These are phyloP conservation scores for Chaetomium tenue DNA, from an alignment of 495 filamentous ascomycete species.

Conservation along the genomic window DNA sequence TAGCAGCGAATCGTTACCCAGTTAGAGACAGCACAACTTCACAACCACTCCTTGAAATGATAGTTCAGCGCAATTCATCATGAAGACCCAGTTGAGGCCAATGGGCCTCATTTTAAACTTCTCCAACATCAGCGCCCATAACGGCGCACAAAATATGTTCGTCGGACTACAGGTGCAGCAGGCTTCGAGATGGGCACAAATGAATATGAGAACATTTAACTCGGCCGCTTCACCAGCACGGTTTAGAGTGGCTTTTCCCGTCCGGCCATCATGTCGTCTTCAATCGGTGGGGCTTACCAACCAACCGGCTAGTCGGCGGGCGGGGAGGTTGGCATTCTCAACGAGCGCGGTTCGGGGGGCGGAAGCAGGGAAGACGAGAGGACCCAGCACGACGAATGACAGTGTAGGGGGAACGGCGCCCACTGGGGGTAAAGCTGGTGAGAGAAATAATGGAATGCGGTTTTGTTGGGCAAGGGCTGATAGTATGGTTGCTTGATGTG, in stretches of 20 bases:
- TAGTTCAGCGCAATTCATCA: background rate
- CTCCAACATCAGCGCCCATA: background rate
- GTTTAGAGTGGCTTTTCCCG: background rate
- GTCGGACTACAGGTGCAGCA: background rate
- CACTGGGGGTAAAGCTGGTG: slow-evolving; percentile 12
- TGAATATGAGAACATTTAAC: background rate
- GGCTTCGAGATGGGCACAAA: background rate
- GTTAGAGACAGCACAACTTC: background rate
- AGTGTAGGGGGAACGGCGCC: background rate
- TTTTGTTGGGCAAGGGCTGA: background rate
- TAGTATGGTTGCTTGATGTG: background rate
- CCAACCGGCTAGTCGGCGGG: background rate
- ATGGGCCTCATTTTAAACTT: background rate
- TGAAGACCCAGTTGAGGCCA: slow-evolving; percentile 13
- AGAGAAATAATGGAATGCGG: background rate
- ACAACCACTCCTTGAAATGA: slow-evolving; percentile 4
- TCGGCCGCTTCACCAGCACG: background rate
- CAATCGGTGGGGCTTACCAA: background rate
- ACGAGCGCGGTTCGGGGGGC: background rate
- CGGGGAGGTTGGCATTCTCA: slow-evolving; percentile 1
- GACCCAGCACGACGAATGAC: background rate
- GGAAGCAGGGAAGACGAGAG: background rate
- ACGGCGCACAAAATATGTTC: too few species aligned
- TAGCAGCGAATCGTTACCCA: background rate
- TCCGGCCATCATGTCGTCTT: slow-evolving; percentile 1